Conservation (phyloP, 805 yeast species). For the Spathaspora boniae region DNA sequence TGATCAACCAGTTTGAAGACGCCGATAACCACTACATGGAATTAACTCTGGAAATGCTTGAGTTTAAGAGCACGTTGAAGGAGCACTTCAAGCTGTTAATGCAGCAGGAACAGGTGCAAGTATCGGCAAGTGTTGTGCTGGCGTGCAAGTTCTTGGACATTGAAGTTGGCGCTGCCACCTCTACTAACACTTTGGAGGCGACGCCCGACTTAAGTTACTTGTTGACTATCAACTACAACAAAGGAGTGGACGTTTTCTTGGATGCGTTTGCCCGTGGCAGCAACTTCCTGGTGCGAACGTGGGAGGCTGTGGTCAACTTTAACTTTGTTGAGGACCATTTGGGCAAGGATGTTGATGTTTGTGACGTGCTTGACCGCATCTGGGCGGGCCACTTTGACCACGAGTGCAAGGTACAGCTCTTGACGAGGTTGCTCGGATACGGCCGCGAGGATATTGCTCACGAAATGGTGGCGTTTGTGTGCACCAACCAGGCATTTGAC, state of each 20-base stretch:
- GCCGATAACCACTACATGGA: conserved; percentile 36
- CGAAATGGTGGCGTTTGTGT: conserved; percentile 2
- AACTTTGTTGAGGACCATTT: conserved; percentile 21
- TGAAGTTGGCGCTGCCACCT: neutral
- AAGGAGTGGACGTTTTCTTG: conserved; percentile 25
- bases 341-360: conserved; percentile 12
- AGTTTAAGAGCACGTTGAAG: conserved; percentile 18
- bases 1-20: conserved; percentile 36
- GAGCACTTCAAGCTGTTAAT: conserved; percentile 13
- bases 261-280: conserved; percentile 27
- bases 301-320: conserved; percentile 28
- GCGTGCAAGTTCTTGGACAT: conserved; percentile 11
- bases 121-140: conserved; percentile 6
- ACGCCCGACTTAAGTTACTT: conserved; percentile 23
- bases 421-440: conserved; percentile 17
- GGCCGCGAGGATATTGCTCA: conserved; percentile 19
- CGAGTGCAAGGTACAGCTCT: conserved; percentile 8
- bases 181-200: conserved; percentile 1
- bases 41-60: conserved; percentile 19
- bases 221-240: conserved; percentile 23
- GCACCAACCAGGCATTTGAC: conserved; percentile 4
- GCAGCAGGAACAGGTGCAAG: no score
- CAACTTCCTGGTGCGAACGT: conserved; percentile 28
- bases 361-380: conserved; percentile 22
- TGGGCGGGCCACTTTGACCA: conserved; percentile 15